Conservation (phyloP, 371 early-diverging fungal species). For the Mucor circinelloides region DNA sequence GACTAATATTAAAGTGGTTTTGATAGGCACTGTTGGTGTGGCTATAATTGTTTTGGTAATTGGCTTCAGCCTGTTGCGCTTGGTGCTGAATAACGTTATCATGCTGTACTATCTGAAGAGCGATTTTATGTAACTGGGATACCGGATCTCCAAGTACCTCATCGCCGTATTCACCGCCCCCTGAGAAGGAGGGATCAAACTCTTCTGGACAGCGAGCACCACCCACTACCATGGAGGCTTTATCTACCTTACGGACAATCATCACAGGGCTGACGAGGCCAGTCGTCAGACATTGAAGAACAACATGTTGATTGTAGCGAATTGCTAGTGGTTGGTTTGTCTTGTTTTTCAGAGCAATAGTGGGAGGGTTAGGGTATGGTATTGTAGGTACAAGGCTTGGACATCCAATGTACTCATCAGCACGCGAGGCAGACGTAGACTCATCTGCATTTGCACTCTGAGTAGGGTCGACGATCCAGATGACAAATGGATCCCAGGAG, state of each 20-base stretch:
- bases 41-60: slow-evolving; percentile 20
- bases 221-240: slow-evolving; percentile 74
- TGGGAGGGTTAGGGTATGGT: slow-evolving; percentile 67
- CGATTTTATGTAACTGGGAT: slow-evolving; percentile 89
- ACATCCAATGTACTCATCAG: slow-evolving; percentile 33
- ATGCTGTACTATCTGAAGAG: slow-evolving; percentile 74
- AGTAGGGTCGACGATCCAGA: slow-evolving; percentile 76
- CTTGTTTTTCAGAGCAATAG: slow-evolving; percentile 58
- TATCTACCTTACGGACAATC: slow-evolving; percentile 79
- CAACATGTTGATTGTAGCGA: slow-evolving; percentile 77
- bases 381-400: slow-evolving; percentile 25
- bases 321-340: slow-evolving; percentile 63
- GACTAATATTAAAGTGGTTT: slow-evolving; percentile 19
- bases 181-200: slow-evolving; percentile 62
- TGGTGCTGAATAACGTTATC: slow-evolving; percentile 28
- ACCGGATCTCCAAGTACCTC: slow-evolving; percentile 68
- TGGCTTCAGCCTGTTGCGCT: slow-evolving; percentile 26
- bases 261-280: slow-evolving; percentile 79
- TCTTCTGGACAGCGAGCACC: slow-evolving; percentile 33
- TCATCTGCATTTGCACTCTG: slow-evolving; percentile 27
- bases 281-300: slow-evolving; percentile 73
- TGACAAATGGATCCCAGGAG: slow-evolving; percentile 81
- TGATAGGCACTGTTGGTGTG: neutral
- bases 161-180: slow-evolving; percentile 52
- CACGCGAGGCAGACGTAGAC: slow-evolving; percentile 35